Conservation (phyloP, 2,329 filamentous ascomycete genomes). For the Oidium heveae region DNA sequence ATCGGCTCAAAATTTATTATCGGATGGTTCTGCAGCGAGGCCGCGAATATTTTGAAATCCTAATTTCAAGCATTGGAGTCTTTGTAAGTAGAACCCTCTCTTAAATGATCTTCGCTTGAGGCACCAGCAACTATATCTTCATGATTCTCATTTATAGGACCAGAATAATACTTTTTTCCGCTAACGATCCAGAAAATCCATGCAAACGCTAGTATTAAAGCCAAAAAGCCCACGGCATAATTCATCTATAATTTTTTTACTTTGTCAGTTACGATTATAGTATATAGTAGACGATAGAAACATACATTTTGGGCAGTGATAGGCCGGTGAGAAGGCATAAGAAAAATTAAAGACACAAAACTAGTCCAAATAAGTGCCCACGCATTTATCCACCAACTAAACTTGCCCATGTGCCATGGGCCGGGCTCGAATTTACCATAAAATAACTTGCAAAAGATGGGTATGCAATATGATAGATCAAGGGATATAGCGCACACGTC, state of each 20-base stretch:
- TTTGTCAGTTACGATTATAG: too few relatives aligned
- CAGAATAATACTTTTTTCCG: slow-evolving; percentile 23
- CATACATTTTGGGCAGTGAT: slow-evolving; percentile 21
- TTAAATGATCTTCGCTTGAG: neutral
- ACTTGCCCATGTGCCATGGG: slow-evolving; percentile 24
- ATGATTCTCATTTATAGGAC: slow-evolving; percentile 15
- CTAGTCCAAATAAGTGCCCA: slow-evolving; percentile 26
- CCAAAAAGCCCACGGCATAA: slow-evolving; percentile 26
- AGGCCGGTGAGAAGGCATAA: slow-evolving; percentile 23
- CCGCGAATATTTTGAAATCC: too few relatives aligned
- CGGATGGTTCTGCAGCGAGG: too few relatives aligned
- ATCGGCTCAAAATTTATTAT: too few relatives aligned
- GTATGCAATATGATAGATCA: slow-evolving; percentile 30
- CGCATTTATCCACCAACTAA: slow-evolving; percentile 18
- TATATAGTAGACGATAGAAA: too few relatives aligned
- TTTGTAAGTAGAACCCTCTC: too few relatives aligned
- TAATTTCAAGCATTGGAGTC: too few relatives aligned
- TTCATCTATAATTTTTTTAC: slow-evolving; percentile 28
- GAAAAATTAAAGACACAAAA: slow-evolving; percentile 27
- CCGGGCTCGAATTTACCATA: slow-evolving; percentile 24
- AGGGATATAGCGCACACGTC: slow-evolving; percentile 27
- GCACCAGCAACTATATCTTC: neutral
- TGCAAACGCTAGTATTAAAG: slow-evolving; percentile 20
- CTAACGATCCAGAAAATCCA: slow-evolving; percentile 20
- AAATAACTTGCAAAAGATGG: slow-evolving; percentile 26